Percentiles rank a stretch among this genome's conserved stretches.
phyloP scores from a whole-genome alignment of 1,139 yeast genomes.

The Blastobotrys arbuscula region DNA sequence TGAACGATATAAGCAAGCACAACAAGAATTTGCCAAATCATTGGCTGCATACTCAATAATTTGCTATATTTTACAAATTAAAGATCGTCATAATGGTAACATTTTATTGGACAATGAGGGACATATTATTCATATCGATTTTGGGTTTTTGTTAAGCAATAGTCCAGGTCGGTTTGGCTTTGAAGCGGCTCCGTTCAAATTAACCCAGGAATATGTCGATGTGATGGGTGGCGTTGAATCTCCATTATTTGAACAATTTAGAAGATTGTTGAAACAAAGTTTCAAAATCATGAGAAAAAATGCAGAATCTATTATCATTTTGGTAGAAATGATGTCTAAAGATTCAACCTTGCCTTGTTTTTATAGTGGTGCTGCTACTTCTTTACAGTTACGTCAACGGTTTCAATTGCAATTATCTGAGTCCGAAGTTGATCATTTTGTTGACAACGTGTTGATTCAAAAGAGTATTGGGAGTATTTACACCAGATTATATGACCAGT shows the following conservation, averaged over 20 bases:
- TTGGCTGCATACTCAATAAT: constrained; percentile 85
- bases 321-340: constrained; percentile 90
- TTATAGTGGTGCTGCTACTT: constrained; percentile 78
- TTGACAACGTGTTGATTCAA: constrained; percentile 65
- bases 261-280: constrained; percentile 58
- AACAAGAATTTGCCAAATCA: constrained; percentile 74
- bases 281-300: constrained; percentile 67
- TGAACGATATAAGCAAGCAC: constrained; percentile 59
- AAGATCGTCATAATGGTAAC: constrained; percentile 95
- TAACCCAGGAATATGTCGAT: constrained; percentile 83
- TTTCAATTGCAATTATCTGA: constrained; percentile 72
- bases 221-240: constrained; percentile 74
- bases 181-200: constrained; percentile 94
- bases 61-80: constrained; percentile 82
- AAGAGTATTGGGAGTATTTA: constrained; percentile 85
- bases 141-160: constrained; percentile 86
- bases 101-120: constrained; percentile 93
- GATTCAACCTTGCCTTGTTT: constrained; percentile 90
- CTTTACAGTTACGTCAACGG: constrained; percentile 70
- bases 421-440: constrained; percentile 67
- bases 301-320: constrained; percentile 63
- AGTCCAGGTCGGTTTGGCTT: constrained; percentile 96
- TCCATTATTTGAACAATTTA: constrained; percentile 53
- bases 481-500: constrained; percentile 89
- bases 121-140: constrained; percentile 91